These are phyloP conservation scores for Rauvolfia tetraphylla DNA, from an alignment of 257 asterid genomes.

Conservation along the genomic window DNA sequence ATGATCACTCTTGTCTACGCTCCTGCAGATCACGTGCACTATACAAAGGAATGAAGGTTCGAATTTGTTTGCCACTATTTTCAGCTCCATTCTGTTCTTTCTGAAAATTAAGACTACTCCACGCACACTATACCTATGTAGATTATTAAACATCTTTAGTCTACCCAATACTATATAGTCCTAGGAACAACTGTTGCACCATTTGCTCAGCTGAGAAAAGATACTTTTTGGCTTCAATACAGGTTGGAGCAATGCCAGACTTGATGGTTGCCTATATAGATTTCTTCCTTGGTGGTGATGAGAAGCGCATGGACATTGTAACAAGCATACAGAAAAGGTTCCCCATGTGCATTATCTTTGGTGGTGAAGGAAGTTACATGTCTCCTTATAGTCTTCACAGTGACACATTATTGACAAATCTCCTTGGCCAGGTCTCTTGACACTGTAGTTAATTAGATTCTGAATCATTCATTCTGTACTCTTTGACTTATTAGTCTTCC, in stretches of 20 bases:
- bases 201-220: neutral
- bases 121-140: neutral
- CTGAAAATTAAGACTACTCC: neutral
- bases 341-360: slow-evolving; percentile 86
- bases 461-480: neutral
- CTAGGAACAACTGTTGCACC: neutral
- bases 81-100: neutral
- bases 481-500: slow-evolving; percentile 23
- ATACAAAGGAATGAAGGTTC: slow-evolving; percentile 96
- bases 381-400: slow-evolving; percentile 79
- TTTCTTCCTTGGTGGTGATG: slow-evolving; percentile 97
- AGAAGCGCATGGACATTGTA: slow-evolving; percentile 83
- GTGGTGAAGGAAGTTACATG: slow-evolving; percentile 97
- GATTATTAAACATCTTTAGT: neutral
- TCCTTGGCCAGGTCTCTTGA: slow-evolving; percentile 80
- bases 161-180: neutral
- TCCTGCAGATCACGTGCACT: slow-evolving; percentile 95
- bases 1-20: slow-evolving; percentile 90
- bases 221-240: slow-evolving; percentile 19
- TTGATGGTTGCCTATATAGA: slow-evolving; percentile 90
- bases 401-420: slow-evolving; percentile 81
- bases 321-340: slow-evolving; percentile 85
- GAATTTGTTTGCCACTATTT: neutral
- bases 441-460: slow-evolving; percentile 8
- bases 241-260: slow-evolving; percentile 98